Base-by-base conservation (phyloP, 164 flowering plant species). In the Vitis rotundifolia region DNA sequence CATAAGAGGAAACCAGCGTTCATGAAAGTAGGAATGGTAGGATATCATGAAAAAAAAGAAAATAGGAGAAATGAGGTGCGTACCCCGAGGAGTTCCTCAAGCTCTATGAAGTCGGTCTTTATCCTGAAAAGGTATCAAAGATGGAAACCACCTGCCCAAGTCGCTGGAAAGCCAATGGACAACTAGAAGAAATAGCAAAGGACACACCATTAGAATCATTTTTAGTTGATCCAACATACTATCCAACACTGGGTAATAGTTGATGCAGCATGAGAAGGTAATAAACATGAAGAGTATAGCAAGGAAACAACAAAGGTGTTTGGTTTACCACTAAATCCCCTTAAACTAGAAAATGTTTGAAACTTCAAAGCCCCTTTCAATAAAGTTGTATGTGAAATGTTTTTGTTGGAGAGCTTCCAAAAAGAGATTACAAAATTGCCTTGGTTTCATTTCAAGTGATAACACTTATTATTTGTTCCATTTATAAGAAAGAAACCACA, bases 291-390 rank as follows among this genome's bases (percentile, higher is more conserved):
- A 47, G 18, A 91, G 79, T 18, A 84, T 73, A 14, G 77, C 26
- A 61, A 86, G 61, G 84, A 91, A 85, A 90, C 85, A 87, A 50
- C 84, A 83, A 0, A 89, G 74, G 73, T 89, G 94, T 1, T n/a
- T n/a, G n/a, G n/a, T n/a, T n/a, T n/a, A n/a, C n/a, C n/a, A n/a
- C n/a, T n/a, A n/a, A n/a, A n/a, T n/a, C n/a, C n/a, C n/a, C n/a
- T n/a, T n/a, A n/a, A n/a, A n/a, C n/a, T n/a, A n/a, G n/a, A n/a
- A n/a, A n/a, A n/a, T n/a, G n/a, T n/a, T n/a, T n/a, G n/a, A n/a
- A n/a, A n/a, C n/a, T n/a, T n/a, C n/a, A n/a, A n/a, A n/a, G n/a
- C n/a, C n/a, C n/a, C n/a, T n/a, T n/a, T n/a, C n/a, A n/a, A n/a
- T n/a, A n/a, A n/a, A n/a, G n/a, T n/a, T n/a, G n/a, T n/a, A n/a